These are phyloP conservation scores for Phytophthora fragariaefolia DNA, from an alignment of 352 stramenopile genomes.

Conservation along the genomic window DNA sequence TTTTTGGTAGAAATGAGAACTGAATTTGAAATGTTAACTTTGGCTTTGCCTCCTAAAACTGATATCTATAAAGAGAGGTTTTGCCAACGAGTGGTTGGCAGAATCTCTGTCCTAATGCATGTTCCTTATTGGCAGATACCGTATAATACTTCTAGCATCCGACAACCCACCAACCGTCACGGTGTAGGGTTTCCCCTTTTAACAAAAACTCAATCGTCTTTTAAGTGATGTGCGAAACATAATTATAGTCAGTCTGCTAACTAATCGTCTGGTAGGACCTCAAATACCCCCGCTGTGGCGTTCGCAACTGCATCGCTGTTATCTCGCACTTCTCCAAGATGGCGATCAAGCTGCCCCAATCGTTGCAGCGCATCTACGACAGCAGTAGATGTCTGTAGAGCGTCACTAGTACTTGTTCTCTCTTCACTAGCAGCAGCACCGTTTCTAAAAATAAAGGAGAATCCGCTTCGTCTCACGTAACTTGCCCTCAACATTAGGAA, in stretches of 20 bases:
- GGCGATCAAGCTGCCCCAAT: background rate
- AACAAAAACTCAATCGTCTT: conserved; percentile 10
- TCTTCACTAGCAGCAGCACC: background rate
- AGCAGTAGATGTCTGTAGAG: background rate
- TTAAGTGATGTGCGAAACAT: background rate
- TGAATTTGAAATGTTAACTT: too few relatives aligned
- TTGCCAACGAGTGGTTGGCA: too few relatives aligned
- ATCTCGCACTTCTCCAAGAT: background rate
- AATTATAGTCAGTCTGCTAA: background rate
- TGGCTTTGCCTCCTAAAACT: too few relatives aligned
- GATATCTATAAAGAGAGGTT: too few relatives aligned
- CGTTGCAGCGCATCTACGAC: background rate
- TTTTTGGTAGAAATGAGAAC: too few relatives aligned
- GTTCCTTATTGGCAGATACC: too few relatives aligned
- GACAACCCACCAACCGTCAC: background rate
- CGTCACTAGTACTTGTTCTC: background rate
- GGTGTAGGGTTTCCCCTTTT: background rate
- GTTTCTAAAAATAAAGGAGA: conserved; percentile 7
- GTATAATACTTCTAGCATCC: conserved; percentile 17
- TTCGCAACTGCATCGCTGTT: conserved; percentile 1
- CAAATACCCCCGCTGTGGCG: background rate
- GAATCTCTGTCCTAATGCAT: too few relatives aligned
- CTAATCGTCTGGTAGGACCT: background rate
- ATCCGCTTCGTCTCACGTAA: too few relatives aligned
- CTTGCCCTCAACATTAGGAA: too few relatives aligned